Base-by-base conservation (phyloP, 2,329 filamentous ascomycete species). In the Sporothrix pallida region DNA sequence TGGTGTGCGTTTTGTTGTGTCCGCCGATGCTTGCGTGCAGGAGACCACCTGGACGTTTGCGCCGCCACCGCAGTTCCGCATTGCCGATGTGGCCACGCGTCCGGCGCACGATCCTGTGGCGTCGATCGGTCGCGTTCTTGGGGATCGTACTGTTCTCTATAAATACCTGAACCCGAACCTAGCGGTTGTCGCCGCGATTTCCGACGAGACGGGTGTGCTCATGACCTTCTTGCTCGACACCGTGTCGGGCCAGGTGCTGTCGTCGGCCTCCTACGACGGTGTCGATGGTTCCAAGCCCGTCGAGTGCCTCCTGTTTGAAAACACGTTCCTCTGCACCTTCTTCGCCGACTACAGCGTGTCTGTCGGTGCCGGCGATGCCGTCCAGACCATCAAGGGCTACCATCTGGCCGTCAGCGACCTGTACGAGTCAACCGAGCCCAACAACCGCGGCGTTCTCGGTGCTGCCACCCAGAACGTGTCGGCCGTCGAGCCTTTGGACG, bases 141-240 rank as follows among this genome's bases (percentile, higher is more conserved):
- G 94, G 37, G 92, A 99, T 79, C 90, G 96, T 60, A 91, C 91
- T n/a, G 96, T 99, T 67, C 88, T 95, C 76, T 99, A 99, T 89
- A 99, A 99, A 83, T 98, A 98, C 80, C 84, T 99, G 56, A 97
- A 97, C 83, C 90, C 93, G 0, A 98, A 97, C 82, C 88, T 93
- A 7, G 86, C 94, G 2, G 87, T 98, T 0, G 86, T 97, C 63
- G 93, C 92, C 1, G 87, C 93, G 0, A 83, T 90, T 2, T 87
- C 91, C 48, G 87, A 91, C 26, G 83, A 84, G 12, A 79, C 86
- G 2, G 86, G 85, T 3, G 87, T 86, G 0, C 89, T 94, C 8
- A 91, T 90, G 0, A 86, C 97, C 76, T 94, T 95, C 79, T 86
- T 98, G 12, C 81, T 99, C 15, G 95, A 99, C 80, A 93, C 93